Base-by-base conservation (phyloP, 2,329 filamentous ascomycete genomes). In the Trichoderma polysporum region DNA sequence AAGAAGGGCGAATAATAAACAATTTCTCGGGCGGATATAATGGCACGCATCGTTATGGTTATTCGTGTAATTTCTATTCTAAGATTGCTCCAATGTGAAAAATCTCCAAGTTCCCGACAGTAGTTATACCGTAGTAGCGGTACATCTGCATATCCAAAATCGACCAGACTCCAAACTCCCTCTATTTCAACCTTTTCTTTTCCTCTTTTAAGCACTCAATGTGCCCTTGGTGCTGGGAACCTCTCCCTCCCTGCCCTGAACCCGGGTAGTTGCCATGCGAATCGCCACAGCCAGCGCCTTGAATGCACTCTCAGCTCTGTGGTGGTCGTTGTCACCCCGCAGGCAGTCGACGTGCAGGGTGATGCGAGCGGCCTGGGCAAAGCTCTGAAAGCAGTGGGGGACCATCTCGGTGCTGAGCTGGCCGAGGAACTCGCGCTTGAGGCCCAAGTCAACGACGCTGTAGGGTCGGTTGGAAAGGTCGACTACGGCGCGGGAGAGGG, bases 161-260 rank as follows among this genome's bases (percentile, higher is more conserved):
- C 52, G 22, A 68, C 64, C 13, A 35, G 45, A 64, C 60, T 31
- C 58, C 41, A 66, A 56, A 60, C 35, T 59, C 65, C 58, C 52
- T 31, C 50, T 63, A 60, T 31, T 47, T 57, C 25, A 8, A 17
- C 15, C 27, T 4, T 53, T 41, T 62, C 17, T 53, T 53, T 69
- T 53, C 63, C 35, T 56, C 22, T 13, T 54, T 41, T 79, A 89
- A 17, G 86, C 86, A 74, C 83, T 88, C 79, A 97, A 78, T 37
- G 97, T 97, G 12, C 94, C 94, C 86, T 98, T 98, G 9, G 94
- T 98, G 82, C 94, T 97, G 62, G 94, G 92, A 29, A 98, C 89
- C 84, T 99, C 95, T 2, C 93, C 93, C 80, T 96, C 93, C 77
- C 91, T 90, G 12, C 92, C 93, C 49, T 88, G 86, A 35, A 94